Evolutionary conservation across 2,329 filamentous ascomycete genomes (phyloP), one percentile per base, ranked within the genome.

Genomic region (Neofusicoccum laricinum): DNA sequence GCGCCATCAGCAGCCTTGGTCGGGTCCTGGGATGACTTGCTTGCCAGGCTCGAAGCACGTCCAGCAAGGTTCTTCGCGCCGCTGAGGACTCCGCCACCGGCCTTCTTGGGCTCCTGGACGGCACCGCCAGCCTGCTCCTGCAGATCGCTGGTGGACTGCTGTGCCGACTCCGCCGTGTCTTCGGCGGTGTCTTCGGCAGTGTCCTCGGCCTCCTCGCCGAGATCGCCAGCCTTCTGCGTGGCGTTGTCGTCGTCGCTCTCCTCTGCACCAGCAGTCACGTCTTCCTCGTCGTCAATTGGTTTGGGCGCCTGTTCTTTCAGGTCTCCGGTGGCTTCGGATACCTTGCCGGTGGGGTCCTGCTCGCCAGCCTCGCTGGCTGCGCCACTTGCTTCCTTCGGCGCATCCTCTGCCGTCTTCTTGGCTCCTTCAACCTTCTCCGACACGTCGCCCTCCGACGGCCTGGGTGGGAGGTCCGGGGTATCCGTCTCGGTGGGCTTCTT

Each of bases 291-390:
- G 43, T 75, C 74, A 41, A 81, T 75, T 53, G 80, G 80, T 69
- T 82, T 78, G 4, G 80, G 80, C 64, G 79, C 79, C 36, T 75
- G 73, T 68, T 81, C 74, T 67, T 81, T 73, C 57, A 82, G 77
- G 32, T 81, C 75, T 55, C 79, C 77, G 63, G 76, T 78, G 49
- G 77, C 77, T 68, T 82, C 75, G 62, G 79, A 80, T 46, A 82
- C 80, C 71, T 82, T 83, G 72, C 78, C 79, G 70, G 69, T 78
- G n/a, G 63, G 45, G 10, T 64, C 63, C 6, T 46, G 55, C 67
- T 78, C 77, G 59, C 75, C 73, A 38, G 74, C 69, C 58, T 73
- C 71, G 32, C 72, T 71, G 63, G 75, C 69, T 51, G 71, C 72
- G 65, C 71, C 68, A 66, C 71, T 72, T 38, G 75, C 69, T 64